Evolutionary conservation across 306 rosid species (phyloP).

Genomic region (Vicia sativa): DNA sequence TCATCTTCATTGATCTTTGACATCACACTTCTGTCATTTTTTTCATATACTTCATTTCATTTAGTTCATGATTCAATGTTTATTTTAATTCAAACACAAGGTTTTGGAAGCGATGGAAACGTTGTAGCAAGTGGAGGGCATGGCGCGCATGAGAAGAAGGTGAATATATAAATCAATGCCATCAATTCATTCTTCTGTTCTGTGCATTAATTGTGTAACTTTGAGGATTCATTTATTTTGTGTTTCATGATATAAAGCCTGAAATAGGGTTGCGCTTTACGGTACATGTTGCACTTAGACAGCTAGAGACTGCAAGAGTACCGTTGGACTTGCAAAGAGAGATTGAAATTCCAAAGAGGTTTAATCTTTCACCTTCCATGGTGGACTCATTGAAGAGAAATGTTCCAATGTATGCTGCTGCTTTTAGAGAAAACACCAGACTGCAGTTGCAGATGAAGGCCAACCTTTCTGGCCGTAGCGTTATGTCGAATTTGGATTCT

Average conservation of each 20-base stretch:
- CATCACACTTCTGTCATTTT: background rate
- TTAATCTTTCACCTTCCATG: constrained; percentile 89
- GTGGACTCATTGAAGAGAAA: constrained; percentile 75
- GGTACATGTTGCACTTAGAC: background rate
- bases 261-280: too few species aligned
- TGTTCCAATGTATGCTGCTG: constrained; percentile 92
- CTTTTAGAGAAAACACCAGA: constrained; percentile 80
- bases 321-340: constrained; percentile 63
- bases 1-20: background rate
- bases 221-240: background rate
- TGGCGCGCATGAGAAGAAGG: too few species aligned
- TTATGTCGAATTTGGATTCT: constrained; percentile 47
- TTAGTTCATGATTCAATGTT: background rate
- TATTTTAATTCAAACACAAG: constrained; percentile 8
- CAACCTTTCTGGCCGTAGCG: constrained; percentile 25
- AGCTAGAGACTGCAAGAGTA: background rate
- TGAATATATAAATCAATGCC: background rate
- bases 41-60: background rate
- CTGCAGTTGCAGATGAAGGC: constrained; percentile 52
- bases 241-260: background rate
- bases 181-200: background rate
- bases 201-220: background rate
- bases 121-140: constrained; percentile 13
- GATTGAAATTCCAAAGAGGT: constrained; percentile 87
- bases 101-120: constrained; percentile 3